These are phyloP conservation scores for Colletotrichum agaves DNA, from an alignment of 2,329 filamentous ascomycete genomes.

Conservation along the genomic window DNA sequence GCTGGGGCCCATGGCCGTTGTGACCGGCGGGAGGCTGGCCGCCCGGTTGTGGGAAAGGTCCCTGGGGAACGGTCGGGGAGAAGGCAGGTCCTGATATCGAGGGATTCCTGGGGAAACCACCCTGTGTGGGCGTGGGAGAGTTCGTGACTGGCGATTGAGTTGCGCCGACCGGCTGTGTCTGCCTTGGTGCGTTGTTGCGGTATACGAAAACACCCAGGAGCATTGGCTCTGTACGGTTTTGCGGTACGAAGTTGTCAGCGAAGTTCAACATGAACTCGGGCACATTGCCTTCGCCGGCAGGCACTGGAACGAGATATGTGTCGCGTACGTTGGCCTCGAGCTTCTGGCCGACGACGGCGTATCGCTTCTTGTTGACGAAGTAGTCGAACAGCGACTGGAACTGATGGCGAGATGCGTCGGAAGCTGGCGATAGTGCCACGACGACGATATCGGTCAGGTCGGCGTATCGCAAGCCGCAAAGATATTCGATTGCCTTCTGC, in stretches of 20 bases:
- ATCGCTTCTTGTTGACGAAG: conserved; percentile 83
- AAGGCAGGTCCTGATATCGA: conserved; percentile 63
- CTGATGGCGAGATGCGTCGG: conserved; percentile 66
- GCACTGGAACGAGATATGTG: conserved; percentile 89
- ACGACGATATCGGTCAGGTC: conserved; percentile 86
- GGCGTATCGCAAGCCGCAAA: conserved; percentile 87
- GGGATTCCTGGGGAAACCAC: conserved; percentile 52
- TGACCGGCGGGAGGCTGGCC: conserved; percentile 3
- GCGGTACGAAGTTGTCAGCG: conserved; percentile 83
- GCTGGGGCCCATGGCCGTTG: conserved; percentile 26
- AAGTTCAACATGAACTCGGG: conserved; percentile 91
- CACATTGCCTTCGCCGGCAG: conserved; percentile 74
- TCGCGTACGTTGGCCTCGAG: conserved; percentile 82
- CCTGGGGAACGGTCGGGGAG: conserved; percentile 55
- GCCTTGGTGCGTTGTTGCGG: conserved; percentile 64
- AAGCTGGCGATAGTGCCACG: conserved; percentile 74
- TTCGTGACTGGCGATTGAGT: conserved; percentile 41
- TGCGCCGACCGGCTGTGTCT: conserved; percentile 43
- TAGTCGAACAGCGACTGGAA: conserved; percentile 89
- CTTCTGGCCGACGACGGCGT: conserved; percentile 87
- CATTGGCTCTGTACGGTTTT: conserved; percentile 77
- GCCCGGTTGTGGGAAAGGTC: conserved; percentile 38
- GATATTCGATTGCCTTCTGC: conserved; percentile 87
- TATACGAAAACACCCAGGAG: conserved; percentile 89
- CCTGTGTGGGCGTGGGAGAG: conserved; percentile 50